Base-by-base conservation (phyloP, 306 rosid species). In the Canavalia gladiata region DNA sequence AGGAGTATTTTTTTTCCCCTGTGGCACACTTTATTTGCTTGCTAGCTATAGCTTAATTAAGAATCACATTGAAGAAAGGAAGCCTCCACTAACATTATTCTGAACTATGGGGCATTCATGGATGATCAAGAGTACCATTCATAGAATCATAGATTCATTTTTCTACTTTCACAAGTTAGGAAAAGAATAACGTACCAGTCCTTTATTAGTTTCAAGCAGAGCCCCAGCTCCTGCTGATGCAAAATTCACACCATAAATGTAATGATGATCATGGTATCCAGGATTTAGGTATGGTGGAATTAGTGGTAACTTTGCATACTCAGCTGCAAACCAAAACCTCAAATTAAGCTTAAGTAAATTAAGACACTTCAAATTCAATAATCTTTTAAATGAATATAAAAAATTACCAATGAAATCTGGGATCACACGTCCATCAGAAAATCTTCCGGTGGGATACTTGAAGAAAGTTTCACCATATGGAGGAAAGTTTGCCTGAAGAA, bases 181-280 rank as follows among this genome's bases (percentile, higher is more conserved):
- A 18, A 45, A 45, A 52, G 37, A 35, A 72, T 1, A 54, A 5
- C 46, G 0, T 63, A 88, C 89, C 34, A 72, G 42, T 83, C 90
- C 92, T 29, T 9, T 9, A 78, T 73, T 75, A 42, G 86, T 89
- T 77, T 83, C 85, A 62, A 28, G n/a, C 0, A 91, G 84, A 86
- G 90, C 92, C 34, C 93, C 96, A 63, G 87, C 89, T 43, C 90
- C 90, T 1, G 82, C 90, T 8, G 93, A 88, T 13, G 96, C 93
- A 67, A 91, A 89, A 85, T 91, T 91, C 3, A 76, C 85, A 25
- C 96, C 96, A 54, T 76, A 64, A 0, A 39, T 70, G 39, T 81
- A 83, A 0, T 25, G 29, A 66, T 33, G 29, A 66, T 33, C 18
- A 9, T 25, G 18, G 45, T 49, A 51, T 37, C 77, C 72, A 0